Percentiles rank a stretch among this genome's conserved stretches.
Evolutionary conservation across 768 basidiomycete genomes (phyloP).

Genomic region (Goffeauzyma gilvescens): DNA sequence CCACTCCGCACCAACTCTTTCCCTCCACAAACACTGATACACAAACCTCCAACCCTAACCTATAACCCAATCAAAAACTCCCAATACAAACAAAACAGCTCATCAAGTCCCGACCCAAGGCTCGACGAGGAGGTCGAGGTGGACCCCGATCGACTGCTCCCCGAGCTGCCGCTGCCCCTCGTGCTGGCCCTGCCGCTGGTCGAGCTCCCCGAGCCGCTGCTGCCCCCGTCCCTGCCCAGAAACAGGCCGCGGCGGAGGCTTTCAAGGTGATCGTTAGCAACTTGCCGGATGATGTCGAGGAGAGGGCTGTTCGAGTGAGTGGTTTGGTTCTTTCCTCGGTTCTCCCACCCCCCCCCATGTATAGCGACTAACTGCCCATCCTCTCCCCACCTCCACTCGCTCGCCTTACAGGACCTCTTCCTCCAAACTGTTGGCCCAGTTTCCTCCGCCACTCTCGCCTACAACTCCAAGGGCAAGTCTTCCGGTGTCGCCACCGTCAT

Average conservation of each 20-base stretch:
- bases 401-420: conserved; percentile 62
- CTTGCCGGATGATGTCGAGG: conserved; percentile 80
- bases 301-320: conserved; percentile 74
- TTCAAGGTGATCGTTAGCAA: conserved; percentile 94
- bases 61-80: conserved; percentile 2
- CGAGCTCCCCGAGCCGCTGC: conserved; percentile 19
- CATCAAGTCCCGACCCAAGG: conserved; percentile 23
- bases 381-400: neutral
- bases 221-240: conserved; percentile 11
- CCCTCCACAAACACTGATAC: too few species aligned
- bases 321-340: neutral
- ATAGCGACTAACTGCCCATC: neutral
- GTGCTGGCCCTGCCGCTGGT: conserved; percentile 28
- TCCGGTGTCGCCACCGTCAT: conserved; percentile 76
- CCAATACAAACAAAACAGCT: too few species aligned
- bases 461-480: conserved; percentile 65
- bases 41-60: too few species aligned
- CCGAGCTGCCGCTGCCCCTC: conserved; percentile 33
- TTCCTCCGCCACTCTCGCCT: conserved; percentile 63
- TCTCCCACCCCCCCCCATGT: neutral
- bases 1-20: too few species aligned
- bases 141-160: conserved; percentile 5
- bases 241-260: conserved; percentile 33
- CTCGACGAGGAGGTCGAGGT: conserved; percentile 14
- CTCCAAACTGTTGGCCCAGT: conserved; percentile 71